Evolutionary conservation across 108 stramenopile genomes (phyloP).

Genomic region (Cyclotella choctawhatcheeana): DNA sequence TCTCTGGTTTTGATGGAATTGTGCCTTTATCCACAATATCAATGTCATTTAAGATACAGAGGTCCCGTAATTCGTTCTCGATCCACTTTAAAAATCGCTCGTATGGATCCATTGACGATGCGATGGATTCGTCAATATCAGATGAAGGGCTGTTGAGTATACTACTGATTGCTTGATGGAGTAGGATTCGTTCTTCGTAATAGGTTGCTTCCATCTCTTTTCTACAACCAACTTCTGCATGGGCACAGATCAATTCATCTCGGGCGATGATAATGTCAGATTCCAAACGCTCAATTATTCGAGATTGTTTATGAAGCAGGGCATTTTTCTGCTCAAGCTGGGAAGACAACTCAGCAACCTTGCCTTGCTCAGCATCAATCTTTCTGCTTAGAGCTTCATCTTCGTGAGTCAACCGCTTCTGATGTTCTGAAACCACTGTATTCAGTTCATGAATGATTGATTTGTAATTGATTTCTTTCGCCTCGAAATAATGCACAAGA

Average conservation of each 20-base stretch:
- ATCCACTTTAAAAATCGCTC: neutral
- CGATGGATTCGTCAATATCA: neutral
- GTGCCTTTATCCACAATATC: neutral
- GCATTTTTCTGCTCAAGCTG: neutral
- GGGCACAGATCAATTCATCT: slow-evolving; percentile 9
- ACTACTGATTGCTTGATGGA: neutral
- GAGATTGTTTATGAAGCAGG: neutral
- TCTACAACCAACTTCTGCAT: slow-evolving; percentile 19
- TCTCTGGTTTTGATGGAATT: neutral
- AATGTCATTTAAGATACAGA: neutral
- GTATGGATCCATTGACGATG: neutral
- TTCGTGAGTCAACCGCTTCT: neutral
- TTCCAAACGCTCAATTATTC: neutral
- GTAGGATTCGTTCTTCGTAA: neutral
- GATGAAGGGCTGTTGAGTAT: neutral
- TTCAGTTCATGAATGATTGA: slow-evolving; percentile 2
- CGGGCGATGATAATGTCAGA: slow-evolving; percentile 14
- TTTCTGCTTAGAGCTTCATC: too few species aligned
- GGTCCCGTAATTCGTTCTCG: slow-evolving; percentile 15
- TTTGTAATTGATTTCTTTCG: neutral
- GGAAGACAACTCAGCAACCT: neutral
- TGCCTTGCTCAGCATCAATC: neutral
- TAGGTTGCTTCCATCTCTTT: slow-evolving; percentile 9
- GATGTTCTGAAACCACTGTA: neutral
- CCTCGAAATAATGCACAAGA: slow-evolving; percentile 1